A percentile compares a stretch with the other conserved stretches of the same genome.
Conservation (phyloP, 768 basidiomycete genomes). For the Lepiota venenata region DNA sequence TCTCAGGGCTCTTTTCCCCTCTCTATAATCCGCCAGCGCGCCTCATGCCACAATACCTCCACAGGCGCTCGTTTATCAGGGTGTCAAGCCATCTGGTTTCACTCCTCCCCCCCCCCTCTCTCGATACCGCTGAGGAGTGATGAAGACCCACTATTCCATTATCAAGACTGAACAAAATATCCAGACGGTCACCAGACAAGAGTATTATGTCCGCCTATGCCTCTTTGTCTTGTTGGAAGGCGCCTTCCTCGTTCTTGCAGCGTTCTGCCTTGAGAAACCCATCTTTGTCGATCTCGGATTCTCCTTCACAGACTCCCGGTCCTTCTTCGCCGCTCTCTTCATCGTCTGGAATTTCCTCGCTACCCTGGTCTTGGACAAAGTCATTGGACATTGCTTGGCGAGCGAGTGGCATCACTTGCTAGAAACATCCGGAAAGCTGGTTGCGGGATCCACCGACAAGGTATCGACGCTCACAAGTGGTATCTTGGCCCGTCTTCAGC, state of each 20-base stretch:
- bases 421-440: background rate
- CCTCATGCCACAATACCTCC: too few species aligned
- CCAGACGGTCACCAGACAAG: too few species aligned
- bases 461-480: background rate
- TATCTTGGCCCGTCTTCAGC: background rate
- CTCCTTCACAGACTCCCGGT: background rate
- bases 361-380: background rate
- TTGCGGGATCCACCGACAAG: background rate
- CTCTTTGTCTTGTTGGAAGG: background rate
- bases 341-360: background rate
- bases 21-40: too few species aligned
- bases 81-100: too few species aligned
- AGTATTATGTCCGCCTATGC: background rate
- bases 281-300: background rate
- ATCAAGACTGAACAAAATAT: too few species aligned
- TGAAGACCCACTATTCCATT: too few species aligned
- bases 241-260: background rate
- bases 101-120: too few species aligned
- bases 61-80: too few species aligned
- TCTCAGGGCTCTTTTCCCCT: too few species aligned
- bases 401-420: background rate
- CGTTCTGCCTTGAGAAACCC: background rate
- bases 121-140: too few species aligned
- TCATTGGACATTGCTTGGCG: background rate
- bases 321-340: background rate